Evolutionary conservation across 768 basidiomycete species (phyloP).

Genomic region (Hericium coralloides): DNA sequence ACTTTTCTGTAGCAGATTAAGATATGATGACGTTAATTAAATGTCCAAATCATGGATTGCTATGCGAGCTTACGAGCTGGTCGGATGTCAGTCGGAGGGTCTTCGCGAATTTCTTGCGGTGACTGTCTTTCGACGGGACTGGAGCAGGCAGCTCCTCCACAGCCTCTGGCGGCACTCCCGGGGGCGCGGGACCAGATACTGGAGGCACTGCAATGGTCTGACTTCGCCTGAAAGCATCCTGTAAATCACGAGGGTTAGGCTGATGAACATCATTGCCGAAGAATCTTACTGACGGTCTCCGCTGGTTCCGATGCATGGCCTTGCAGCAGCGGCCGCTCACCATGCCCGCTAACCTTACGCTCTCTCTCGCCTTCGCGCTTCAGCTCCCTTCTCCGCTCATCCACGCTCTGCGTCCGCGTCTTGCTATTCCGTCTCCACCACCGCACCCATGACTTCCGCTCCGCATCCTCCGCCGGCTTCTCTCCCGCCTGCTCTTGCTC

Average conservation of each 20-base stretch:
- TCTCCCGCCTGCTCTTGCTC: slow-evolving; percentile 5
- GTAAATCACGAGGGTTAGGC: too few relatives aligned
- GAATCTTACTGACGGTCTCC: background rate
- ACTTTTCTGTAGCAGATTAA: slow-evolving; percentile 49
- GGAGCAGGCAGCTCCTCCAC: background rate
- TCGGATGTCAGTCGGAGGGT: slow-evolving; percentile 89
- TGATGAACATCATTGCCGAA: background rate
- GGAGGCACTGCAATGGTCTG: background rate
- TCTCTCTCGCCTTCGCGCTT: slow-evolving; percentile 1
- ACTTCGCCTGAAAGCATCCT: background rate
- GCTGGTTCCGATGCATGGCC: background rate
- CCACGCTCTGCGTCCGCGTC: slow-evolving; percentile 8
- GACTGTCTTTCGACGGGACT: background rate
- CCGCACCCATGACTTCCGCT: slow-evolving; percentile 59
- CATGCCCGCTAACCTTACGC: background rate
- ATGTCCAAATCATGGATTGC: background rate
- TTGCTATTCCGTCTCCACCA: slow-evolving; percentile 68
- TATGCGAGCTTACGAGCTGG: slow-evolving; percentile 61
- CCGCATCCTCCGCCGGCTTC: background rate
- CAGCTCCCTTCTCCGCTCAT: background rate
- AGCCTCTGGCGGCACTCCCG: background rate
- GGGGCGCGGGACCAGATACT: background rate
- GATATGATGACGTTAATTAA: background rate
- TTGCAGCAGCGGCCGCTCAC: background rate
- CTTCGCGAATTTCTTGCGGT: slow-evolving; percentile 67